These are phyloP conservation scores for Aspergillus wentii DNA, from an alignment of 495 filamentous ascomycete genomes.

Conservation along the genomic window DNA sequence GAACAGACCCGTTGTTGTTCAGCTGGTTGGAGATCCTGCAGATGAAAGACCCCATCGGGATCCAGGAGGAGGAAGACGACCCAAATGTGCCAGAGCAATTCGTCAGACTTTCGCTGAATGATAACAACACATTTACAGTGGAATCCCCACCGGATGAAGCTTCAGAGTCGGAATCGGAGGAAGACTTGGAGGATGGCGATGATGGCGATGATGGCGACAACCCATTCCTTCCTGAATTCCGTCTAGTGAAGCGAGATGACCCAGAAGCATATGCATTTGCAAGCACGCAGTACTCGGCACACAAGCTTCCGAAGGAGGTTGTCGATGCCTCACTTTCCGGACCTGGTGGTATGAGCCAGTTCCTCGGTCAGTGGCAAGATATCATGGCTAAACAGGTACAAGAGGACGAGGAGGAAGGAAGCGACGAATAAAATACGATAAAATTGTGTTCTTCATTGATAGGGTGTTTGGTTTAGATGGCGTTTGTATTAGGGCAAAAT, in stretches of 20 bases:
- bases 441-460: too few relatives aligned
- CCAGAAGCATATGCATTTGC: slow-evolving; percentile 82
- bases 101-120: slow-evolving; percentile 36
- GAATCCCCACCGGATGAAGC: slow-evolving; percentile 16
- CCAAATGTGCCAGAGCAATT: slow-evolving; percentile 28
- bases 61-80: slow-evolving; percentile 28
- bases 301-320: slow-evolving; percentile 91
- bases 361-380: slow-evolving; percentile 81
- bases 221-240: slow-evolving; percentile 66
- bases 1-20: slow-evolving; percentile 87
- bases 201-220: slow-evolving; percentile 53
- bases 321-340: slow-evolving; percentile 77
- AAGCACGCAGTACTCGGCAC: slow-evolving; percentile 85
- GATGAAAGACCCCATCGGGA: slow-evolving; percentile 51
- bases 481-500: not conserved
- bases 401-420: slow-evolving; percentile 39
- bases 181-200: slow-evolving; percentile 31
- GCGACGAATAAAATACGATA: too few relatives aligned
- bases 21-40: slow-evolving; percentile 83
- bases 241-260: slow-evolving; percentile 76
- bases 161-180: slow-evolving; percentile 21
- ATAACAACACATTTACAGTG: slow-evolving; percentile 10
- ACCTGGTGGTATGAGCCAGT: slow-evolving; percentile 72
- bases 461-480: not conserved
- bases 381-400: slow-evolving; percentile 57